Evolutionary conservation across 768 basidiomycete genomes (phyloP), one percentile per base, ranked within the genome.

Genomic region (Auriscalpium orientale): DNA sequence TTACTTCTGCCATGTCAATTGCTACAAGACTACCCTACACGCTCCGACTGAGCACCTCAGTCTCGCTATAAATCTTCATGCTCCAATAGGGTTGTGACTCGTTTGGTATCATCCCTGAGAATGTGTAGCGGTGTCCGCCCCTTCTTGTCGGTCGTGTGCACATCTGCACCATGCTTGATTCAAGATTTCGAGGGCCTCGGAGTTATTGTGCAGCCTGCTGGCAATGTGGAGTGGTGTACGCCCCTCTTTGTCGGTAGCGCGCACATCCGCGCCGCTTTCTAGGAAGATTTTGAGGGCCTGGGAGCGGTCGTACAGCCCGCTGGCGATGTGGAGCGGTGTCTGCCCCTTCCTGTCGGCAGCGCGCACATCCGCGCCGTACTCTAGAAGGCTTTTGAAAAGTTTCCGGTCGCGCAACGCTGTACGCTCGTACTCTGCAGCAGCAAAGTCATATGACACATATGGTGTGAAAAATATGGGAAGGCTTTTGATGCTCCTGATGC

Each of bases 211-310:
- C 22, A 5, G 2, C 36, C 18, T 20, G 18, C 37, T 46, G 22
- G 54, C 54, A n/a, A 18, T 22, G 8, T 55, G 54, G 28, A 55
- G 46, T n/a, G 54, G 54, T 11, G 43, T 10, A n/a, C 40, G 47
- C n/a, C 54, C 22, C 16, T 12, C 12, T 5, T 43, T 45, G 40
- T 22, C 48, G 16, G 38, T 10, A n/a, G n/a, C 40, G 3, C 7
- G 22, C 5, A 28, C 22, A 28, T 28, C 22, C 22, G 5, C 22
- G 22, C 22, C 22, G 5, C 5, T 2, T 5, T 28, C 22, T 2
- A 28, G 22, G 2, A 5, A 28, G 2, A 28, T 28, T 2, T 28
- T 28, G 22, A 28, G 22, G 5, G 22, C 22, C 22, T 28, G 22
- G 22, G 5, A 5, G 22, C 54, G 46, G 7, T 28, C 22, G 3